Conservation (phyloP, 441 rosid species). For the Breynia disticha region DNA sequence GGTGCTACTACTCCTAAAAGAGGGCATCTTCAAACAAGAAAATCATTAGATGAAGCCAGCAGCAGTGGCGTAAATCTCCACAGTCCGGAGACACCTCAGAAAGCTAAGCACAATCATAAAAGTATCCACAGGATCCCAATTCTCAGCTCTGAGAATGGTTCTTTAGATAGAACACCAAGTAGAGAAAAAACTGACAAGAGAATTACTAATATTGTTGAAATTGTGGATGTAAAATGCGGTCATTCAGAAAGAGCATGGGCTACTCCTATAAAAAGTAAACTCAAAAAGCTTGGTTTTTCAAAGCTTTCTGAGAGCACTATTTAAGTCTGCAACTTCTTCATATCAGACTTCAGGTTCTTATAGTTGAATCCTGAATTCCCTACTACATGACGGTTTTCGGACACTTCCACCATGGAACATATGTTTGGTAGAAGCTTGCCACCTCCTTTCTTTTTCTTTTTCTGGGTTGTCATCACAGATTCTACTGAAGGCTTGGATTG, state of each 20-base stretch:
- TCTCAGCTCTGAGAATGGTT: slow-evolving; percentile 42
- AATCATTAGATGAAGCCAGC: slow-evolving; percentile 66
- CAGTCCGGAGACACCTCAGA: slow-evolving; percentile 28
- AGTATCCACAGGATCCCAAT: slow-evolving; percentile 50
- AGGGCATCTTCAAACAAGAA: slow-evolving; percentile 29
- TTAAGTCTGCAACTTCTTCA: slow-evolving; percentile 37
- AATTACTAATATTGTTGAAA: slow-evolving; percentile 56
- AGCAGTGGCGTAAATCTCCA: slow-evolving; percentile 28
- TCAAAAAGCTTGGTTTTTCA: slow-evolving; percentile 89
- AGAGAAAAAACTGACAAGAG: slow-evolving; percentile 48
- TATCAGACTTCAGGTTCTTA: slow-evolving; percentile 45
- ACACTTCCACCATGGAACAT: slow-evolving; percentile 50
- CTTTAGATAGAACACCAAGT: slow-evolving; percentile 50
- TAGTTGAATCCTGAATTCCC: slow-evolving; percentile 34
- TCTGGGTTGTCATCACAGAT: slow-evolving; percentile 24
- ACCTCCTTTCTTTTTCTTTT: slow-evolving; percentile 41
- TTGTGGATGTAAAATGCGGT: slow-evolving; percentile 83
- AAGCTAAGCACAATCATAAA: slow-evolving; percentile 37
- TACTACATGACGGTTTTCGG: slow-evolving; percentile 19
- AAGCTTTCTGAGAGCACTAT: slow-evolving; percentile 62
- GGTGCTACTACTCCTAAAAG: slow-evolving; percentile 47
- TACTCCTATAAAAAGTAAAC: slow-evolving; percentile 53
- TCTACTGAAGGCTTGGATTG: slow-evolving; percentile 17
- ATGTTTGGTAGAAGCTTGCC: slow-evolving; percentile 37
- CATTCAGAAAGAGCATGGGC: slow-evolving; percentile 71